Percentiles rank a stretch among this genome's conserved stretches.
Evolutionary conservation across 805 yeast genomes (phyloP).

Genomic region (Saccharomycopsis guyanensis): DNA sequence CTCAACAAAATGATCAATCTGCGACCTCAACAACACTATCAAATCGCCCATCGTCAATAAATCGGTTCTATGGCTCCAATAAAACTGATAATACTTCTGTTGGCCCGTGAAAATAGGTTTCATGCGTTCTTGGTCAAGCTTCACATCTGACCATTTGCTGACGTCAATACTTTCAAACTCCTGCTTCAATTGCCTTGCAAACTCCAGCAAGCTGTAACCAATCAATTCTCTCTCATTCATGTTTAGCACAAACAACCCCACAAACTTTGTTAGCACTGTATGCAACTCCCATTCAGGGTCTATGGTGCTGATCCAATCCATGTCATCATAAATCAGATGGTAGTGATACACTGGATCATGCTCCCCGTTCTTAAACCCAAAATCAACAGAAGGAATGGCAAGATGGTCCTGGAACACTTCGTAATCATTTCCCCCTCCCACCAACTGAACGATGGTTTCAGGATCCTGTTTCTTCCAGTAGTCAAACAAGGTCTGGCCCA

Average conservation of each 20-base stretch:
- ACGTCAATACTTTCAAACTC: slow-evolving; percentile 28
- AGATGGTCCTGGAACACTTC: slow-evolving; percentile 51
- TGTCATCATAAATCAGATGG: slow-evolving; percentile 67
- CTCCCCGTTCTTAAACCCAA: slow-evolving; percentile 40
- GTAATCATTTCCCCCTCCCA: slow-evolving; percentile 73
- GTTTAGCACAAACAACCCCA: slow-evolving; percentile 47
- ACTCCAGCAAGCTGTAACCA: slow-evolving; percentile 38
- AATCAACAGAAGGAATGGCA: slow-evolving; percentile 53
- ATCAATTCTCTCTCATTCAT: slow-evolving; percentile 53
- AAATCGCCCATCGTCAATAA: not conserved
- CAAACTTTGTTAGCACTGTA: slow-evolving; percentile 48
- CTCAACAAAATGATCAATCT: slow-evolving; percentile 20
- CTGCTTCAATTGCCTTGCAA: slow-evolving; percentile 35
- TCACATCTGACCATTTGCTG: slow-evolving; percentile 23
- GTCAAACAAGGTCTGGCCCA: slow-evolving; percentile 23
- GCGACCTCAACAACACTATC: not conserved
- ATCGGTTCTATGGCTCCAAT: slow-evolving; percentile 13
- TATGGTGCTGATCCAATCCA: slow-evolving; percentile 48
- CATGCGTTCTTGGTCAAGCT: no score
- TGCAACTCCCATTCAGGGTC: slow-evolving; percentile 28
- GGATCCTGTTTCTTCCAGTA: slow-evolving; percentile 25
- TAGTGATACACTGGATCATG: slow-evolving; percentile 60
- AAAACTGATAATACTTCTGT: not conserved
- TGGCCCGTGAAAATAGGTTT: no score
- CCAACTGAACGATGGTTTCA: slow-evolving; percentile 24